Base-by-base conservation (phyloP, 2,329 filamentous ascomycete species). In the Cercospora sp. region DNA sequence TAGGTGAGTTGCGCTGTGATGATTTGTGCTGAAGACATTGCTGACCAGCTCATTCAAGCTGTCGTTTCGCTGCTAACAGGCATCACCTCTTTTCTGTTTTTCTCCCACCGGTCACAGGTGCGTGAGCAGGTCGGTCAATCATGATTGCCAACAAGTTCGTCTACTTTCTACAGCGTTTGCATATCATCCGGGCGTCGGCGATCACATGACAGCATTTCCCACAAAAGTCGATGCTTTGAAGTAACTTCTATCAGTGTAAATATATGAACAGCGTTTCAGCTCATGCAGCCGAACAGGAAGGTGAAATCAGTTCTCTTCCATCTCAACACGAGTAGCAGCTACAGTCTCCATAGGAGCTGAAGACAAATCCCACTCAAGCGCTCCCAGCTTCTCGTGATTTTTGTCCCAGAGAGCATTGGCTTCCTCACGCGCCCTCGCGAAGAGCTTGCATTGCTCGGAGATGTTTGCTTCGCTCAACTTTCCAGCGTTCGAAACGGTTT, bases 331-430 rank as follows among this genome's bases (percentile, higher is more conserved):
- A n/a, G 75, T 79, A 28, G 86, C 88, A 58, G 85, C 81, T 67
- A 80, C 83, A 18, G 90, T 93, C 81, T 93, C 90, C 73, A 94
- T 80, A 5, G 88, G 89, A 45, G 84, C 84, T 61, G 83, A 83
- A 65, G 87, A 81, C 58, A 91, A 73, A 78, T 93, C 86, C 91
- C 91, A 94, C 0, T 90, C 90, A 33, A 74, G 80, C 36, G 77
- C 76, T 67, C 72, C 75, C 64, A 89, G 69, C 69, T 79, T 71
- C 69, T 78, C 69, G 63, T 80, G 66, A 82, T 82, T 77, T 75
- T 78, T 72, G 70, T 80, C 76, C 75, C 90, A 87, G 59, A 83
- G 78, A 1, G 31, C 51, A 42, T 48, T 64, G 8, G 53, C 62
- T 36, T 64, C 51, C 9, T 75, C 74, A 7, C 73, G 73, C 8